These are phyloP conservation scores for Cercospora nicotianae DNA, from an alignment of 2,329 filamentous ascomycete species.

Conservation along the genomic window DNA sequence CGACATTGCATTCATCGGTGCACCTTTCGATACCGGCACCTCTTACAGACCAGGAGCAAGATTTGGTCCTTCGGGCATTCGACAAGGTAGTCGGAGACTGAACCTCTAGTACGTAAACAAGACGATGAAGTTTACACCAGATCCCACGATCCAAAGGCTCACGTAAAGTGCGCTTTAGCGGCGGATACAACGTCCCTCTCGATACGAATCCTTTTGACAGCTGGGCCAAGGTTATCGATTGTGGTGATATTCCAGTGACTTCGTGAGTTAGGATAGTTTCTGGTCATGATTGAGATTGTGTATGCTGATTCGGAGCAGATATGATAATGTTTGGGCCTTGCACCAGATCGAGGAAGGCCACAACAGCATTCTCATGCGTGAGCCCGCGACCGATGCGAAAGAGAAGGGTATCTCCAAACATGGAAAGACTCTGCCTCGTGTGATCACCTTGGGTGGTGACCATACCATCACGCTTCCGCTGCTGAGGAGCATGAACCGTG, in stretches of 20 bases:
- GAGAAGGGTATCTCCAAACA: conserved; percentile 68
- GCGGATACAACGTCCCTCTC: conserved; percentile 82
- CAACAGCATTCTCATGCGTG: conserved; percentile 69
- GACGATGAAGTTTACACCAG: conserved; percentile 30
- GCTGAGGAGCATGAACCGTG: conserved; percentile 59
- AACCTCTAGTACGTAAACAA: conserved; percentile 75
- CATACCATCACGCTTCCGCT: conserved; percentile 63
- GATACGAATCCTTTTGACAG: conserved; percentile 48
- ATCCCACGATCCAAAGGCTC: conserved; percentile 43
- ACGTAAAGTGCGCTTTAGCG: conserved; percentile 61
- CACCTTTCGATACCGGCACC: conserved; percentile 65
- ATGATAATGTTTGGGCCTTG: conserved; percentile 79
- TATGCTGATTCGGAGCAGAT: conserved; percentile 50
- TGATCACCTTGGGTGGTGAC: conserved; percentile 70
- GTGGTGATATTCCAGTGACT: conserved; percentile 85
- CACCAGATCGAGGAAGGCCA: conserved; percentile 85
- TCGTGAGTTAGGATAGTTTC: conserved; percentile 56
- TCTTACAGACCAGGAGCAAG: conserved; percentile 82
- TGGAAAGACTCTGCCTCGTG: conserved; percentile 72
- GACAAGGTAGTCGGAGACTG: conserved; percentile 76
- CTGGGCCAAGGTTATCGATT: conserved; percentile 67
- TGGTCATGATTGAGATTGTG: neutral
- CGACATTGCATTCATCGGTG: conserved; percentile 83
- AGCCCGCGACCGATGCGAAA: conserved; percentile 67
- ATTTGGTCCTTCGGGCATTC: conserved; percentile 63